These are phyloP conservation scores for Thinopyrum elongatum DNA, from an alignment of 176 grass and related monocot genomes.

Conservation along the genomic window DNA sequence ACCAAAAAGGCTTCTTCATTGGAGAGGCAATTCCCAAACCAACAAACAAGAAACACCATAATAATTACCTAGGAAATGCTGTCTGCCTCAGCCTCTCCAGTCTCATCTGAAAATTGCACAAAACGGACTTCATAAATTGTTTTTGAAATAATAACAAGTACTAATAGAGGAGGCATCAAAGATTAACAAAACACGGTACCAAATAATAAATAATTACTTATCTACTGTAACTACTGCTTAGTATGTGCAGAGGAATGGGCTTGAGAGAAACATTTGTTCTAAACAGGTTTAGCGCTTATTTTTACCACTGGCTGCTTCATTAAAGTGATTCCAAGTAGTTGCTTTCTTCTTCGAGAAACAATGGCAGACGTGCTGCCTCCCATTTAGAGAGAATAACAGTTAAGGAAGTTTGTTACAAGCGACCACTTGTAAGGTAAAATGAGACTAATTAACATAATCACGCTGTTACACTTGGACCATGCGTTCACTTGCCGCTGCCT, in stretches of 20 bases:
- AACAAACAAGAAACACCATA: slow-evolving; percentile 18
- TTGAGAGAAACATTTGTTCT: background rate
- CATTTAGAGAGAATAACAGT: too few species aligned
- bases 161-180: background rate
- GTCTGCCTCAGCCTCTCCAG: slow-evolving; percentile 27
- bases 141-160: background rate
- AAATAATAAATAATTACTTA: background rate
- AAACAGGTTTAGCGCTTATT: slow-evolving; percentile 11
- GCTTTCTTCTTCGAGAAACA: background rate
- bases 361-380: too few species aligned
- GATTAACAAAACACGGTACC: background rate
- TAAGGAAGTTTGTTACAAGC: background rate
- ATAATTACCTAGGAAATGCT: slow-evolving; percentile 32
- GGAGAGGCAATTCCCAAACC: slow-evolving; percentile 15
- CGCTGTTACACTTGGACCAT: background rate
- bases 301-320: background rate
- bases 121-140: slow-evolving; percentile 18
- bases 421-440: background rate
- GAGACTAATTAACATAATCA: background rate
- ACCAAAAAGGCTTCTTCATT: slow-evolving; percentile 23
- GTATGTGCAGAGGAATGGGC: background rate
- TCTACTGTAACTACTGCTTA: background rate
- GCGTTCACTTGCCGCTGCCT: background rate
- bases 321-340: background rate
- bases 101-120: slow-evolving; percentile 42